Evolutionary conservation across 768 basidiomycete species (phyloP).

Genomic region (Tylopilus sp.): DNA sequence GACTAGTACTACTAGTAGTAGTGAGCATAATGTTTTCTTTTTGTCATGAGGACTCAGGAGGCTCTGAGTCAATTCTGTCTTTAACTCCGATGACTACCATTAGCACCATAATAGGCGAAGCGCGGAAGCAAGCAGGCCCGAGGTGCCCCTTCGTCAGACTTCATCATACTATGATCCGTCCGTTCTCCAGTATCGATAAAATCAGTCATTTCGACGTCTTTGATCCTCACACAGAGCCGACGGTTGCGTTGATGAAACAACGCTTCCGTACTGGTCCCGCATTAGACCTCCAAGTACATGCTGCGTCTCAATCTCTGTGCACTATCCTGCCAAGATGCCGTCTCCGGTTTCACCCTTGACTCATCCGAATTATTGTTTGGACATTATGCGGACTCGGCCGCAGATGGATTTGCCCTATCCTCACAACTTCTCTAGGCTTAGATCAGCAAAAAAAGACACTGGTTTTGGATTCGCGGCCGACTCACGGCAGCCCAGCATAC

Average conservation of each 20-base stretch:
- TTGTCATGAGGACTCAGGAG: no score
- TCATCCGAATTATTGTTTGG: slow-evolving; percentile 53
- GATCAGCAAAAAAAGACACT: slow-evolving; percentile 3
- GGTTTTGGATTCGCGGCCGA: slow-evolving; percentile 30
- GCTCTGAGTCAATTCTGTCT: no score
- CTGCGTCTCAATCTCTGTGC: background rate
- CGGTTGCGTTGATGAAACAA: slow-evolving; percentile 41
- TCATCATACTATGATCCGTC: slow-evolving; percentile 65
- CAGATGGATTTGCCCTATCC: slow-evolving; percentile 38
- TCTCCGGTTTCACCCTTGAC: slow-evolving; percentile 49
- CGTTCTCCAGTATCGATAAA: slow-evolving; percentile 63
- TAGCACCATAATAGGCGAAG: no score
- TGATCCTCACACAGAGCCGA: slow-evolving; percentile 49
- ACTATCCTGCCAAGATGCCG: slow-evolving; percentile 33
- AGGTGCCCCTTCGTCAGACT: no score
- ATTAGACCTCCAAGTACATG: slow-evolving; percentile 56
- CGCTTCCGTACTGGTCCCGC: slow-evolving; percentile 46
- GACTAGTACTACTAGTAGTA: no score
- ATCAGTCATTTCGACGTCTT: slow-evolving; percentile 64
- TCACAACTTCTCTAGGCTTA: slow-evolving; percentile 16
- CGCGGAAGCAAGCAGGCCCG: slow-evolving; percentile 69
- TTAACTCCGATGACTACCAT: slow-evolving; percentile 56
- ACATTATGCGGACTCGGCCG: slow-evolving; percentile 38
- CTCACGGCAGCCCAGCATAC: slow-evolving; percentile 34
- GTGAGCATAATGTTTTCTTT: no score